A percentile compares a stretch with the other conserved stretches of the same genome.
Evolutionary conservation across 768 basidiomycete genomes (phyloP).

Genomic region (Hericium rajendrae): DNA sequence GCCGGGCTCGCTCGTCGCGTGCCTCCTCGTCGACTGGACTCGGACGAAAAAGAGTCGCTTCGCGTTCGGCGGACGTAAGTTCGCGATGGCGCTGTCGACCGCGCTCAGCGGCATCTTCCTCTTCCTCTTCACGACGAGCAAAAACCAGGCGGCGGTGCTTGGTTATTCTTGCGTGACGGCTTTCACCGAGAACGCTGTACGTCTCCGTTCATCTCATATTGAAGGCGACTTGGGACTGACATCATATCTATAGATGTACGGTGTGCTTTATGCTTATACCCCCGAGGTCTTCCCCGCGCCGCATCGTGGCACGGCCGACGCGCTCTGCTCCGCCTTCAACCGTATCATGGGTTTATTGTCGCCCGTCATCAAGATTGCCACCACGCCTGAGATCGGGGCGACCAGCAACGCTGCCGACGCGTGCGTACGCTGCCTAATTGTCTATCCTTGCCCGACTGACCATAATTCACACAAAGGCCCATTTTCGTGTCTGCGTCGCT

Average conservation of each 20-base stretch:
- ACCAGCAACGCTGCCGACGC: neutral
- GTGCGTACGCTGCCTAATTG: neutral
- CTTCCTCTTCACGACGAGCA: constrained; percentile 43
- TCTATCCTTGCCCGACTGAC: neutral
- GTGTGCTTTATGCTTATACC: constrained; percentile 46
- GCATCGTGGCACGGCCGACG: constrained; percentile 47
- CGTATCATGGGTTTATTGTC: constrained; percentile 38
- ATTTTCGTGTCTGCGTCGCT: constrained; percentile 39
- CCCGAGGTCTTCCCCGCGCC: constrained; percentile 52
- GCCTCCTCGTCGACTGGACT: constrained; percentile 32
- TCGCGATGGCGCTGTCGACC: constrained; percentile 37
- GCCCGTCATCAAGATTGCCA: constrained; percentile 39
- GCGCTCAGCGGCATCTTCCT: constrained; percentile 36
- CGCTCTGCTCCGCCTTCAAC: constrained; percentile 38
- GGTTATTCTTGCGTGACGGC: constrained; percentile 37
- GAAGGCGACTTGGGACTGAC: neutral
- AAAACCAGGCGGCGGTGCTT: constrained; percentile 27
- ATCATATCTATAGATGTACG: constrained; percentile 26
- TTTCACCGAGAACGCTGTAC: constrained; percentile 23
- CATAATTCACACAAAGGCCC: constrained; percentile 21
- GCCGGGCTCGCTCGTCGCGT: constrained; percentile 39
- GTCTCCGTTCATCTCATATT: neutral
- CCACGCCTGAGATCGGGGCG: constrained; percentile 3
- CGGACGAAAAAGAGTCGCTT: neutral
- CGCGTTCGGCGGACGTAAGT: constrained; percentile 34